Evolutionary conservation across 768 basidiomycete genomes (phyloP), one percentile per base, ranked within the genome.

Genomic region (Hemileccinum rubropunctum): DNA sequence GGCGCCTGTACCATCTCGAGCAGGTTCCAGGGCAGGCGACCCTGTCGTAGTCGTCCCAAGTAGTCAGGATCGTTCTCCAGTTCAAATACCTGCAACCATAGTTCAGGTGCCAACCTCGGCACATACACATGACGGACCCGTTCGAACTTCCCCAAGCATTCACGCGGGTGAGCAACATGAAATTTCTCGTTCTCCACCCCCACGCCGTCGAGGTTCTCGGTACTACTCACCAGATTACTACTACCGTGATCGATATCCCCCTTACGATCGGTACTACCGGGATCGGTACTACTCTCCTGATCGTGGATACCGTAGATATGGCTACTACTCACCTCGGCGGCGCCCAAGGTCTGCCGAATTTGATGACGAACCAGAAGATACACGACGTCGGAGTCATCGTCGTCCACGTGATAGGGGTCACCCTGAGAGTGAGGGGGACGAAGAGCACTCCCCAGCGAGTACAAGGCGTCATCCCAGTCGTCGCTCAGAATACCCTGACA

Each of bases 141-240:
- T 52, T 27, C 58, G 13, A 23, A 58, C 53, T 41, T 59, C 64
- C 14, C 72, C 61, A 36, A 54, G 62, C 37, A 60, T 63, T 40
- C 60, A 59, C 21, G 62, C 53, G 48, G 6, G 28, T 49, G 10
- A 50, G 59, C n/a, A 8, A 30, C 48, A 41, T 28, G 50, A 51
- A 3, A 27, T 36, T 4, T 45, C 58, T 12, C 58, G 47, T 39
- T 52, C 58, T 26, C 43, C 41, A 9, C 20, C 52, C 14, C 53
- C 38, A 42, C 43, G 28, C 13, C 48, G 48, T 43, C 47, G 52
- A 32, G 61, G 60, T 18, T 62, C 67, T 47, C 62, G 60, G 21
- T 58, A 56, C 6, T 57, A 59, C 41, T 64, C 62, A 1, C 63
- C 62, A 3, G 53, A 54, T 9, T 51, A 54, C 38, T 27, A 42